Evolutionary conservation across 164 flowering plant species (phyloP), one percentile per base, ranked within the genome.

Genomic region (Aristolochia californica): DNA sequence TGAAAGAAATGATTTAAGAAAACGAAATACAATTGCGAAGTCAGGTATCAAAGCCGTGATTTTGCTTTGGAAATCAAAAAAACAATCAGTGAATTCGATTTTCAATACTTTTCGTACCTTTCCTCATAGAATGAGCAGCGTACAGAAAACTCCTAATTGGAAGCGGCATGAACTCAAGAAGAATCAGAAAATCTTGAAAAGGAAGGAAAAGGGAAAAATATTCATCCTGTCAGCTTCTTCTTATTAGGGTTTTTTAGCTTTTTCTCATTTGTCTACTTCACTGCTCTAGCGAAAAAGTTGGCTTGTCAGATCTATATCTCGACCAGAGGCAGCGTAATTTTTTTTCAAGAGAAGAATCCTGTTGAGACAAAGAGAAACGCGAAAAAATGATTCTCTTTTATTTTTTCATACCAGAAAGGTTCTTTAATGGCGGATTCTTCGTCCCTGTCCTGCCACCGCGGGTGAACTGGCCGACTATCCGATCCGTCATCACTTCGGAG

Each of bases 391-490:
- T 18, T 2, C 50, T 13, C 50, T 47, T 28, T 28, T 28, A 2
- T 0, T 3, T 25, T 38, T 23, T 13, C 15, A 45, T 67, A 75
- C 79, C 79, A 72, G 52, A 75, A 59, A 48, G 64, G 63, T 67
- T 69, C 70, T 57, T 62, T 64, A 55, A 70, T 60, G 54, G 74
- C 18, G 45, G 69, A 47, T 44, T 67, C 68, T 59, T 67, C 66
- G 55, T 70, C 43, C 21, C 59, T 34, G 62, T 50, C 53, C 25
- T 69, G 68, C 55, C 58, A 57, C 17, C 62, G 67, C n/a, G n/a
- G n/a, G 17, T 51, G 62, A 56, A 60, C 51, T 24, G 51, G 16
- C 13, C 44, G 55, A 56, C 27, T 20, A 48, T 57, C 68, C 27
- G 62, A 58, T 7, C 45, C 47, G 15, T n/a, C 65, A 13, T 30